Evolutionary conservation across 2,329 filamentous ascomycete species (phyloP).

Genomic region (Aspergillus udagawae): DNA sequence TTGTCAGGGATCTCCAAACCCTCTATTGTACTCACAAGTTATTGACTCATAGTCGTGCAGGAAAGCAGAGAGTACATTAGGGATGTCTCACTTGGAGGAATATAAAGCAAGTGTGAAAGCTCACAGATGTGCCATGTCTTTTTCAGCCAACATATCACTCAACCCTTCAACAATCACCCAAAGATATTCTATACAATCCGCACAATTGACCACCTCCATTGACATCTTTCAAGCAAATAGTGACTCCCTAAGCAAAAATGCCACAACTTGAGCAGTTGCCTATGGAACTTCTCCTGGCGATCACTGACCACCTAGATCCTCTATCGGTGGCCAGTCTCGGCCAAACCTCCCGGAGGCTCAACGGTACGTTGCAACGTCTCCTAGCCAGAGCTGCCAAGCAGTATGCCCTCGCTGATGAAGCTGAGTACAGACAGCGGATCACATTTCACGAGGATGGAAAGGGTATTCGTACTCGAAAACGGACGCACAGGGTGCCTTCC

Average conservation of each 20-base stretch:
- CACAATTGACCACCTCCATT: not conserved
- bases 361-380: not conserved
- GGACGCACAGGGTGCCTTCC: not conserved
- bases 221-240: not conserved
- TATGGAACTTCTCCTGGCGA: not conserved
- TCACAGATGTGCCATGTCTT: not conserved
- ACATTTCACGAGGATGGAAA: not conserved
- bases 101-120: not conserved
- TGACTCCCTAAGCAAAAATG: not conserved
- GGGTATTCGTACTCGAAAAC: not conserved
- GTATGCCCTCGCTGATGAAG: not conserved
- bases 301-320: not conserved
- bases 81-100: not conserved
- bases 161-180: not conserved
- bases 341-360: not conserved
- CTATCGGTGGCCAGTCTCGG: not conserved
- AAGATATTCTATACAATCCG: not conserved
- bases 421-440: conserved; percentile 1
- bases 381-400: not conserved
- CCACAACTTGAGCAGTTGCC: not conserved
- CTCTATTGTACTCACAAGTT: not conserved
- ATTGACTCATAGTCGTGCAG: not conserved
- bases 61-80: not conserved
- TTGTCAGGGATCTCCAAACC: not conserved
- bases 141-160: not conserved